Base-by-base conservation (phyloP, 768 basidiomycete genomes). In the Hygrocybe punicea region DNA sequence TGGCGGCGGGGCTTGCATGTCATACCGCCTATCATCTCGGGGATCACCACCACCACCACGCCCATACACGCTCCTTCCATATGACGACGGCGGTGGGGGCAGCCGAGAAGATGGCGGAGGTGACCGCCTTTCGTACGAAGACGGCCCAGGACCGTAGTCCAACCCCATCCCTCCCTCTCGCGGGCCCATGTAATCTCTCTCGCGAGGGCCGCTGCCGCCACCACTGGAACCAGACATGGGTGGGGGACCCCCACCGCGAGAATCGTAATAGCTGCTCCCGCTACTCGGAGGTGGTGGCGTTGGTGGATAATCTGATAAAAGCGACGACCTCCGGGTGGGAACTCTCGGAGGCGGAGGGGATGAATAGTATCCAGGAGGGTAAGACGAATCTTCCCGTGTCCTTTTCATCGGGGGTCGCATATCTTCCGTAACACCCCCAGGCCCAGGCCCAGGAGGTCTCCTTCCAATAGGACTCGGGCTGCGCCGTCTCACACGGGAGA, bases 401-500 rank as follows among this genome's bases (percentile, higher is more conserved):
- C 81, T 70, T 54, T 81, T 82, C 47, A 74, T 29, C 2, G 79
- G 78, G 6, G 80, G 80, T 21, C 80, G 71, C 21, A 68, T 21
- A 44, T 78, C 80, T 21, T 77, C 78, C 1, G 68, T 60, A 9
- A 42, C 24, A 14, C n/a, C 40, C 16, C 42, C 46, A n/a, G 68
- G 55, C 3, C 60, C 63, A 13, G 65, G 69, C 0, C 67, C 71
- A 25, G 70, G 10, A 19, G 8, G 63, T 13, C 78, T 65, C 33
- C 73, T 66, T 2, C 57, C 56, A 39, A 70, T 58, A 34, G 76
- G 75, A 64, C 78, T 81, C 4, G 77, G 73, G 57, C 80, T 82
- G 40, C 79, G 72, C 10, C 61, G 72, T n/a, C 81, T 73, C 19
- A 79, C 72, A 4, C 79, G 74, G n/a, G 69, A 70, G 58, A 73